A percentile compares a stretch with the other conserved stretches of the same genome.
These are phyloP conservation scores for Candida ovalis DNA, from an alignment of 805 yeast genomes.

Conservation along the genomic window DNA sequence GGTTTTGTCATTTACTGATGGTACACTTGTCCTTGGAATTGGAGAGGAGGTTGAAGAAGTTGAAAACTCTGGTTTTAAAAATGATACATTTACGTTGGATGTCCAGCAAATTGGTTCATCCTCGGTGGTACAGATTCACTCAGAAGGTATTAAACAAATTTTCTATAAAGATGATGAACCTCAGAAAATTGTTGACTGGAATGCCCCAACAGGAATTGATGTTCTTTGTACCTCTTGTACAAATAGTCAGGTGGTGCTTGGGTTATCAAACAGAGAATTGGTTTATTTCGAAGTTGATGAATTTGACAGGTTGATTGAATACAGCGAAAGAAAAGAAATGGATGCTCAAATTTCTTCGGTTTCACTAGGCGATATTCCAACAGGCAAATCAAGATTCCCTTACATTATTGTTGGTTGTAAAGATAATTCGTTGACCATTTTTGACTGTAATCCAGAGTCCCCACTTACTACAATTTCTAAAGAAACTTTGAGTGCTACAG, in stretches of 20 bases:
- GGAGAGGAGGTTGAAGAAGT: constrained; percentile 82
- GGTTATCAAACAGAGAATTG: constrained; percentile 67
- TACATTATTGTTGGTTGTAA: constrained; percentile 68
- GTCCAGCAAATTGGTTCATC: constrained; percentile 63
- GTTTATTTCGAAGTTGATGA: constrained; percentile 79
- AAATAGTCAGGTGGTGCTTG: constrained; percentile 63
- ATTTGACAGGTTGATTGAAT: constrained; percentile 66
- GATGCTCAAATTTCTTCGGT: constrained; percentile 46
- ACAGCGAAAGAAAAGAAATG: constrained; percentile 56
- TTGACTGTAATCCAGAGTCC: constrained; percentile 56
- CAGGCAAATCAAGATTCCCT: constrained; percentile 45
- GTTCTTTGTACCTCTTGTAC: constrained; percentile 61
- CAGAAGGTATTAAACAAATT: constrained; percentile 65
- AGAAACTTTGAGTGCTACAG: constrained; percentile 58
- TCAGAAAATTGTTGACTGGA: constrained; percentile 57
- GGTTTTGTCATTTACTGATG: constrained; percentile 58
- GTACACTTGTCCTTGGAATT: constrained; percentile 69
- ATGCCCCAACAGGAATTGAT: constrained; percentile 72
- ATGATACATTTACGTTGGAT: constrained; percentile 57
- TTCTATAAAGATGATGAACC: constrained; percentile 28
- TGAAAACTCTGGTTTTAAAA: constrained; percentile 51
- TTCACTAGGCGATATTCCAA: constrained; percentile 46
- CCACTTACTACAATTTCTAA: constrained; percentile 59
- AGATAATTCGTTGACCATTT: constrained; percentile 64
- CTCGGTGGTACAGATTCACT: constrained; percentile 70